A percentile compares a stretch with the other conserved stretches of the same genome.
Conservation (phyloP, 139 green algal genomes). For the Spirogloea muscicola region DNA sequence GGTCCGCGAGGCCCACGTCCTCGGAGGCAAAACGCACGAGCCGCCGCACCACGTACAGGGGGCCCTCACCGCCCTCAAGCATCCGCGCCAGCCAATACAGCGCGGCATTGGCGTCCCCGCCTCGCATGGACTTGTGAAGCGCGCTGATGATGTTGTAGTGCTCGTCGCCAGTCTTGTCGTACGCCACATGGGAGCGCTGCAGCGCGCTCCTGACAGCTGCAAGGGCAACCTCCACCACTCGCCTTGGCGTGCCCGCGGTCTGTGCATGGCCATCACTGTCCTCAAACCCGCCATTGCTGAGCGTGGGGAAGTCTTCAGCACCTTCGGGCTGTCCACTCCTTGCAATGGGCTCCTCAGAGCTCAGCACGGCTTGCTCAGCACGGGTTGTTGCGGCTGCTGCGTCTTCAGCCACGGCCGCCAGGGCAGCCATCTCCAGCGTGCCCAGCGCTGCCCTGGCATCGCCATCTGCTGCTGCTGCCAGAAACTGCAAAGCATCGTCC, state of each 20-base stretch:
- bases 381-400: not conserved
- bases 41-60: constrained; percentile 13
- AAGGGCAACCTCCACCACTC: not conserved
- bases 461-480: not conserved
- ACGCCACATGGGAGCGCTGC: constrained; percentile 3
- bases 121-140: constrained; percentile 21
- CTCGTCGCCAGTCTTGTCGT: constrained; percentile 15
- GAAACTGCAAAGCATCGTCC: not conserved
- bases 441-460: constrained; percentile 5
- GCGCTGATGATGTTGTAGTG: constrained; percentile 22
- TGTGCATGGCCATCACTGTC: not conserved
- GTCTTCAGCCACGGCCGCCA: not conserved
- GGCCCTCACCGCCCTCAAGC: constrained; percentile 10
- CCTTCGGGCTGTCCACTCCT: not conserved
- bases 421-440: not conserved
- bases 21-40: constrained; percentile 11
- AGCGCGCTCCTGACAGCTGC: not conserved
- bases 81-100: constrained; percentile 19
- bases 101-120: constrained; percentile 6
- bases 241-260: not conserved
- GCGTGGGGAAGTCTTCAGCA: not conserved
- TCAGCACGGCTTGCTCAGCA: not conserved
- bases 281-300: not conserved
- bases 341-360: not conserved
- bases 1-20: constrained; percentile 17